phyloP scores from a whole-genome alignment of 1,284 basidiomycete species.

The Irpex sp. region DNA sequence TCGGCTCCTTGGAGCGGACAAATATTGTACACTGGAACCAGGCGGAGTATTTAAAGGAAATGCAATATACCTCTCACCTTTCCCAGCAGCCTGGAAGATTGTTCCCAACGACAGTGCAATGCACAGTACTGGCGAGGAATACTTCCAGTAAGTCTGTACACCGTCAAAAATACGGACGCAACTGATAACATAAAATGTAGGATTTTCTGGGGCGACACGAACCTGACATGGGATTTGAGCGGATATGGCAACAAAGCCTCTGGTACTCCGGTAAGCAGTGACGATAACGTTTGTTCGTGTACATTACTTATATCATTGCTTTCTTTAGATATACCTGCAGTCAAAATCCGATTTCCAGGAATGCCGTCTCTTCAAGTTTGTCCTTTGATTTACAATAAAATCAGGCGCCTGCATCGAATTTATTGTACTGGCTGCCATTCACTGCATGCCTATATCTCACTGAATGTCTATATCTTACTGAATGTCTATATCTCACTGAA shows the following conservation, averaged over 20 bases:
- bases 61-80: not conserved
- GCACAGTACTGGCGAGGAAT: not conserved
- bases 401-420: too few relatives aligned
- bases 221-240: slow-evolving; percentile 7
- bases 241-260: not conserved
- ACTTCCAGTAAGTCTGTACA: slow-evolving; percentile 4
- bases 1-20: slow-evolving; percentile 7
- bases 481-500: too few relatives aligned
- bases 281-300: too few relatives aligned
- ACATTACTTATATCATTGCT: too few relatives aligned
- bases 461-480: too few relatives aligned
- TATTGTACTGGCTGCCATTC: too few relatives aligned
- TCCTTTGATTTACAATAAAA: not conserved
- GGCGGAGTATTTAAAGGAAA: not conserved
- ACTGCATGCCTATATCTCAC: too few relatives aligned
- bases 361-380: not conserved
- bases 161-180: not conserved
- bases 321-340: too few relatives aligned
- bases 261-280: slow-evolving; percentile 2
- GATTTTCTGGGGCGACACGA: slow-evolving; percentile 7
- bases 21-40: slow-evolving; percentile 9
- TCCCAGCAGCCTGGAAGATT: slow-evolving; percentile 13
- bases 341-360: not conserved
- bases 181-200: not conserved
- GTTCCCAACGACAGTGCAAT: not conserved